These are phyloP conservation scores for Wickerhamiella kazuoi DNA, from an alignment of 805 yeast species.

Conservation along the genomic window DNA sequence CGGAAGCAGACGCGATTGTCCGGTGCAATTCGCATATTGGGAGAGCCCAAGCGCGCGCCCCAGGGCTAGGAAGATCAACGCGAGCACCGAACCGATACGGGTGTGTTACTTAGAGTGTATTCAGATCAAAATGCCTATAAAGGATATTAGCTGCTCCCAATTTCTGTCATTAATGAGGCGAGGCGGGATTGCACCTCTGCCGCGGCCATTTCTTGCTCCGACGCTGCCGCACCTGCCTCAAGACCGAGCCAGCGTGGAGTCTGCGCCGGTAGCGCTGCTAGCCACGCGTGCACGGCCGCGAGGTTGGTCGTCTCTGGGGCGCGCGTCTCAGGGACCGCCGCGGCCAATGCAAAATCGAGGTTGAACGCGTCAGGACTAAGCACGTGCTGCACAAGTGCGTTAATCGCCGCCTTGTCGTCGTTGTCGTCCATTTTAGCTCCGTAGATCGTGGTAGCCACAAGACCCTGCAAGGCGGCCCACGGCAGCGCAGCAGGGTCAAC, in stretches of 20 bases:
- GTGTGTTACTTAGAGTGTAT: background rate
- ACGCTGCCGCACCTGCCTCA: background rate
- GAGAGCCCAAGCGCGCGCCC: background rate
- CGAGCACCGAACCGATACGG: background rate
- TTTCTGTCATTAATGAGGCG: background rate
- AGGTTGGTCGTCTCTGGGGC: background rate
- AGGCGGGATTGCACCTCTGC: background rate
- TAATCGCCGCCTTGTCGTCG: slow-evolving; percentile 8
- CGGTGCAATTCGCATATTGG: background rate
- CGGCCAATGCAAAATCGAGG: background rate
- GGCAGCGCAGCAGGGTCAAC: slow-evolving; percentile 18
- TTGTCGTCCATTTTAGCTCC: slow-evolving; percentile 29
- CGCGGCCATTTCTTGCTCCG: background rate
- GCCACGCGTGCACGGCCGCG: background rate
- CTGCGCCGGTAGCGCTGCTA: background rate
- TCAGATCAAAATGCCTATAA: background rate
- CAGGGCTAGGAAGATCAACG: background rate
- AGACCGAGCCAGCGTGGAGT: background rate
- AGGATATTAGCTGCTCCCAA: background rate
- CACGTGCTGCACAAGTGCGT: background rate
- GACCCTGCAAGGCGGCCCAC: slow-evolving; percentile 33
- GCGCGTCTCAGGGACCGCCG: background rate
- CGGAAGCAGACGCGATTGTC: background rate
- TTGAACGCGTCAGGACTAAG: background rate
- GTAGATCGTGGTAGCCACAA: slow-evolving; percentile 40